These are phyloP conservation scores for Emmonsiellopsis sp. DNA, from an alignment of 2,329 filamentous ascomycete species.

Conservation along the genomic window DNA sequence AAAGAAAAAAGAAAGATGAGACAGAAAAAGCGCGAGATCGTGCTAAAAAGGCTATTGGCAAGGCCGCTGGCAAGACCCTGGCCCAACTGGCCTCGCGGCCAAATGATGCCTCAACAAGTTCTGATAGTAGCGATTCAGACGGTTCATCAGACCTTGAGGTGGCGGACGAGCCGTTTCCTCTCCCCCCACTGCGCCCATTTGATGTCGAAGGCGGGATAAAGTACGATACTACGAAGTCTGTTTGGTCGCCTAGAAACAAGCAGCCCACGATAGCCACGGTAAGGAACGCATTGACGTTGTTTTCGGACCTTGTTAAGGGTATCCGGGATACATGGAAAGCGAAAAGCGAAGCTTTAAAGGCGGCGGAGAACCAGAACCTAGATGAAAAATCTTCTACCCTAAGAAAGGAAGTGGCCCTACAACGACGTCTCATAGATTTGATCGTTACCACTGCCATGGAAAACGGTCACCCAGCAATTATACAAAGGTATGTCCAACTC, in stretches of 20 bases:
- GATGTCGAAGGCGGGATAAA: conserved; percentile 44
- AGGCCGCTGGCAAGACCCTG: conserved; percentile 13
- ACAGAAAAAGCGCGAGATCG: conserved; percentile 4
- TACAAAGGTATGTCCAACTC: conserved; percentile 39
- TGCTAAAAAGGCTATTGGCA: conserved; percentile 3
- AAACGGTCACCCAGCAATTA: conserved; percentile 36
- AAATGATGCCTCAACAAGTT: conserved; percentile 35
- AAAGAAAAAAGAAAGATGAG: conserved; percentile 8
- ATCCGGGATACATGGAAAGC: conserved; percentile 54
- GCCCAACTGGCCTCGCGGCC: conserved; percentile 18
- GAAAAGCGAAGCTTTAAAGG: conserved; percentile 45
- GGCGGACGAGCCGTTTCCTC: conserved; percentile 44
- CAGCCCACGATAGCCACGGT: conserved; percentile 42
- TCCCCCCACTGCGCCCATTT: conserved; percentile 43
- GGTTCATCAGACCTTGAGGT: conserved; percentile 43
- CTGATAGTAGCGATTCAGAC: conserved; percentile 41
- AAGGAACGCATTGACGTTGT: conserved; percentile 44
- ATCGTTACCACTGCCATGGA: conserved; percentile 35
- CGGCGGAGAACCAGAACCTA: conserved; percentile 49
- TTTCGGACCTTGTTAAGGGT: conserved; percentile 51
- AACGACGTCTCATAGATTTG: conserved; percentile 48
- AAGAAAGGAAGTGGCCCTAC: conserved; percentile 47
- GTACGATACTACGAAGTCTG: conserved; percentile 52
- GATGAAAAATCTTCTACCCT: conserved; percentile 44
- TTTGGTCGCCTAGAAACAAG: conserved; percentile 49